These are phyloP conservation scores for Solanum hybrid DNA, from an alignment of 305 asterid species.

Conservation along the genomic window DNA sequence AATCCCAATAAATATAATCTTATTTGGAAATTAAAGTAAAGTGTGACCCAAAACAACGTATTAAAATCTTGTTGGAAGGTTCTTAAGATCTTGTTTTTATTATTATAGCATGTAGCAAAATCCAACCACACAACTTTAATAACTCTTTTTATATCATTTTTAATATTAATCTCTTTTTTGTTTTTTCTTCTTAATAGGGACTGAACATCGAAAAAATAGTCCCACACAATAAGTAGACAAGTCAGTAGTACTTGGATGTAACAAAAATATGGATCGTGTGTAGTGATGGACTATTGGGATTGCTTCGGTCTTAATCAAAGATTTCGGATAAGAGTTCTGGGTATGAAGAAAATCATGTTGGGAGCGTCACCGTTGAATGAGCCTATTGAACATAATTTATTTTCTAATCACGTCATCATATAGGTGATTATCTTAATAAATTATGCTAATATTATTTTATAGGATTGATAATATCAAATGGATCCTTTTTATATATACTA, in stretches of 20 bases:
- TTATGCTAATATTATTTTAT: not conserved
- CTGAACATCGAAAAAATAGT: not conserved
- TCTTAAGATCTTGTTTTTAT: not conserved
- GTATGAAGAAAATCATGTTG: fast-evolving
- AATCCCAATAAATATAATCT: too few species aligned
- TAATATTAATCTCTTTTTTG: not conserved
- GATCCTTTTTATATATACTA: not conserved
- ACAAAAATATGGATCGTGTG: not conserved
- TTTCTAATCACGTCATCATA: not conserved
- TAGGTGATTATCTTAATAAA: too few species aligned
- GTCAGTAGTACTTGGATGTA: not conserved
- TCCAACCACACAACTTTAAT: not conserved
- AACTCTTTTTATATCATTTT: not conserved
- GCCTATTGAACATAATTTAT: fast-evolving
- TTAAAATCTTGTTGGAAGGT: not conserved
- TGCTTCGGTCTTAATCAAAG: too few species aligned
- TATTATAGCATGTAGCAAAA: not conserved
- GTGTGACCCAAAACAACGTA: not conserved
- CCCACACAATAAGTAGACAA: not conserved
- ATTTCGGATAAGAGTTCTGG: fast-evolving
- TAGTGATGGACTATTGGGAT: fast-evolving
- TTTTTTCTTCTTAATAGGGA: not conserved
- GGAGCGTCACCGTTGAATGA: too few species aligned
- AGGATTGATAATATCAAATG: not conserved
- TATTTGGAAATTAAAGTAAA: not conserved